phyloP scores from a whole-genome alignment of 2,329 filamentous ascomycete species.

The Blastomyces emzantsi region DNA sequence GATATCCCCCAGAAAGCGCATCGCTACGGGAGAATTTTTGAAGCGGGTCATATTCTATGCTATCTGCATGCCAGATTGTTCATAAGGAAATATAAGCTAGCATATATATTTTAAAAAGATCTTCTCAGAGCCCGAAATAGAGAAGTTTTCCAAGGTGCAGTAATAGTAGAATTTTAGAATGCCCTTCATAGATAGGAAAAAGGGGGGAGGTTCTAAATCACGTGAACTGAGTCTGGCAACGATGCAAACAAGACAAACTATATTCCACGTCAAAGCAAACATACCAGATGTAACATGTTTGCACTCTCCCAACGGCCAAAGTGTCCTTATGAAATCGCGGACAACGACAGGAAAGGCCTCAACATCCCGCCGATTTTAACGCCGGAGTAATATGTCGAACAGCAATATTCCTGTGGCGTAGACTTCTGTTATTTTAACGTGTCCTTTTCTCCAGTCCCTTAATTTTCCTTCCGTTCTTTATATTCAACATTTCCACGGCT shows the following conservation, averaged over 20 bases:
- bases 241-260: slow-evolving; percentile 7
- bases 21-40: not conserved
- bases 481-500: not conserved
- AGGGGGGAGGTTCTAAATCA: not conserved
- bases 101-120: not conserved
- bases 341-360: not conserved
- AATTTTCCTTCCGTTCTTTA: not conserved
- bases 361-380: not conserved
- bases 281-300: slow-evolving; percentile 15
- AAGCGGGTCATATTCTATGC: not conserved
- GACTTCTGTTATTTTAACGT: slow-evolving; percentile 13
- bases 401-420: slow-evolving; percentile 4
- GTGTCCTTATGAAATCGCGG: slow-evolving; percentile 15
- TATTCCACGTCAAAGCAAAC: slow-evolving; percentile 12
- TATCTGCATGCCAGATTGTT: not conserved
- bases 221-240: too few species aligned
- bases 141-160: not conserved
- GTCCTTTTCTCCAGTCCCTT: slow-evolving; percentile 12
- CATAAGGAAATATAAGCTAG: not conserved
- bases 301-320: slow-evolving; percentile 15
- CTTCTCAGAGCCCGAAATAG: not conserved
- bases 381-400: not conserved
- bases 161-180: too few species aligned
- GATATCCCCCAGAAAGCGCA: not conserved
- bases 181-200: too few species aligned